Conservation (phyloP, 2,329 filamentous ascomycete genomes). For the Epichloe elymi region DNA sequence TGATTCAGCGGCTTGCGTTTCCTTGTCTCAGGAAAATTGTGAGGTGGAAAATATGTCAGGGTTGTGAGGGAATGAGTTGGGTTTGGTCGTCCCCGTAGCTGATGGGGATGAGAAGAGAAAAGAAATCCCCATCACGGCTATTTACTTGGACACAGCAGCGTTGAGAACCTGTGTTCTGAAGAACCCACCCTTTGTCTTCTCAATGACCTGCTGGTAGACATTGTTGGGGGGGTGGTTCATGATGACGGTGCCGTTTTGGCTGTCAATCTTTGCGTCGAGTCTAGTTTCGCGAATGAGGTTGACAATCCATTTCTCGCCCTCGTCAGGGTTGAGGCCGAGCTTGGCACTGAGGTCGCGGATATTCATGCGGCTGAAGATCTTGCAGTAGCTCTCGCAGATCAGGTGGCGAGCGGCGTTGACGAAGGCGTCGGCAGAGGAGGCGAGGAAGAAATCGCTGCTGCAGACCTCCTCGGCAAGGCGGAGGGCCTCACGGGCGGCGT, state of each 20-base stretch:
- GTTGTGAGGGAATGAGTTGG: background rate
- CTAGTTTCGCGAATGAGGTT: constrained; percentile 97
- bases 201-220: constrained; percentile 98
- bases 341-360: constrained; percentile 92
- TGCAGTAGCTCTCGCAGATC: constrained; percentile 98
- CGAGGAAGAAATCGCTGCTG: constrained; percentile 89
- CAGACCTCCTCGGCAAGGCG: constrained; percentile 81
- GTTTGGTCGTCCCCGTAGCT: background rate
- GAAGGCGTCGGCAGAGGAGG: constrained; percentile 71
- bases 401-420: constrained; percentile 90
- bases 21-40: background rate
- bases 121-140: background rate
- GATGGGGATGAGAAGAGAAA: background rate
- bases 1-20: background rate
- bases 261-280: constrained; percentile 98
- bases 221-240: constrained; percentile 99
- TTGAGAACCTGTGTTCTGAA: constrained; percentile 94
- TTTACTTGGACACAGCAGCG: constrained; percentile 44
- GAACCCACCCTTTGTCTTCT: constrained; percentile 97
- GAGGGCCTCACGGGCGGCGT: constrained; percentile 86
- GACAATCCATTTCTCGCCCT: constrained; percentile 99
- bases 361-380: constrained; percentile 97
- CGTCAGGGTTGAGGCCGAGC: constrained; percentile 81
- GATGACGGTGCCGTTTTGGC: constrained; percentile 93
- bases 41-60: background rate